phyloP scores from a whole-genome alignment of 495 filamentous ascomycete genomes.

The Astrocystis sublimbata region DNA sequence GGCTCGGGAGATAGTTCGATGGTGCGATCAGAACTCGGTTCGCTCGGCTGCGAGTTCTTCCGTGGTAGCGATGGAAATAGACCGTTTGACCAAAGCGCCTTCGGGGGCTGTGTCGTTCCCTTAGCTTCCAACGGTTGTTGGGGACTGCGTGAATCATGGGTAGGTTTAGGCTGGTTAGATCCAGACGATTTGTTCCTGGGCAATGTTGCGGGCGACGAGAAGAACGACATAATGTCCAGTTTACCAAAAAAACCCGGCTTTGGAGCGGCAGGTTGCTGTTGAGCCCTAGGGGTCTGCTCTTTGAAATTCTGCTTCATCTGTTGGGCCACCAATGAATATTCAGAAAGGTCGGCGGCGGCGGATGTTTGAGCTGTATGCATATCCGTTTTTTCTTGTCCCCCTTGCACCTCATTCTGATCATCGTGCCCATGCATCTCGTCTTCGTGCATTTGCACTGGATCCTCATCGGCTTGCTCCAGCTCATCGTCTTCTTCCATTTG shows the following conservation, averaged over 20 bases:
- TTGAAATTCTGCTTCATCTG: slow-evolving; percentile 18
- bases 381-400: neutral
- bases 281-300: slow-evolving; percentile 16
- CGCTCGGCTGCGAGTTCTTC: slow-evolving; percentile 27
- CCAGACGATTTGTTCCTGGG: slow-evolving; percentile 28
- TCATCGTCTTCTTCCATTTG: neutral
- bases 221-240: slow-evolving; percentile 46
- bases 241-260: slow-evolving; percentile 28
- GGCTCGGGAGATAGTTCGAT: slow-evolving; percentile 29
- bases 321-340: slow-evolving; percentile 37
- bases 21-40: slow-evolving; percentile 22
- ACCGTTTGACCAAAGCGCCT: slow-evolving; percentile 30
- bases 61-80: slow-evolving; percentile 35
- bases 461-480: neutral
- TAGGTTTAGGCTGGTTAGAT: slow-evolving; percentile 11
- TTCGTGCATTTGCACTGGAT: neutral
- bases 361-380: neutral
- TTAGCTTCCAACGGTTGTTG: slow-evolving; percentile 19
- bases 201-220: slow-evolving; percentile 48
- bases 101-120: slow-evolving; percentile 19
- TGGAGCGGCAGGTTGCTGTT: slow-evolving; percentile 27
- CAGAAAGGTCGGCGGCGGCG: slow-evolving; percentile 21
- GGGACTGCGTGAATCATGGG: neutral
- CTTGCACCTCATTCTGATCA: neutral
- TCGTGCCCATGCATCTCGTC: slow-evolving; percentile 3